Conservation (phyloP, 176 grass and related monocot genomes). For the Oryza brachyantha region DNA sequence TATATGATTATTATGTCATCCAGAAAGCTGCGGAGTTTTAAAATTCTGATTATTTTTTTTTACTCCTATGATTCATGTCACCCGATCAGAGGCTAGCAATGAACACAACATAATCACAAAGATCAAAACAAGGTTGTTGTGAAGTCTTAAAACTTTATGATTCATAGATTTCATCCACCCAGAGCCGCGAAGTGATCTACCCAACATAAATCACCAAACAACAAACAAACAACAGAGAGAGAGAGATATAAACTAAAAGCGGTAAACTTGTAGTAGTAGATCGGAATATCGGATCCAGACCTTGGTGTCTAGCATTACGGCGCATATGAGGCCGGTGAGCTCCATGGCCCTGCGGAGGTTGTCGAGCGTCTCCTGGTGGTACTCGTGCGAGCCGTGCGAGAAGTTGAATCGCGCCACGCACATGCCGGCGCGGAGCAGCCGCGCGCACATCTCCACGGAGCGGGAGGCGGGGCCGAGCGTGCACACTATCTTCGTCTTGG, state of each 20-base stretch:
- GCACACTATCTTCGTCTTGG: conserved; percentile 92
- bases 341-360: conserved; percentile 81
- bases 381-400: conserved; percentile 85
- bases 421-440: conserved; percentile 78
- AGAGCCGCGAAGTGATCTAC: background rate
- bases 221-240: too few species aligned
- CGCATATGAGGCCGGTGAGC: conserved; percentile 70
- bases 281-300: conserved; percentile 44
- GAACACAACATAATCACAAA: background rate
- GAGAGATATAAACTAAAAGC: background rate
- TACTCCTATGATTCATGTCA: background rate
- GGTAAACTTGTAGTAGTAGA: background rate
- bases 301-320: conserved; percentile 95
- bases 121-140: too few species aligned
- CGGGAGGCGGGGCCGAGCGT: conserved; percentile 80
- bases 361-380: conserved; percentile 84
- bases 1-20: too few species aligned
- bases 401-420: conserved; percentile 93
- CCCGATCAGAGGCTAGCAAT: background rate
- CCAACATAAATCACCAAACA: background rate
- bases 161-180: background rate
- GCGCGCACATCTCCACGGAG: conserved; percentile 82
- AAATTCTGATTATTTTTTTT: too few species aligned
- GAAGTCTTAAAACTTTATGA: background rate
- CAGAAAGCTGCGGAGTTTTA: too few species aligned